Evolutionary conservation across 768 basidiomycete genomes (phyloP), one percentile per base, ranked within the genome.

Genomic region (Sporobolomyces roseus): DNA sequence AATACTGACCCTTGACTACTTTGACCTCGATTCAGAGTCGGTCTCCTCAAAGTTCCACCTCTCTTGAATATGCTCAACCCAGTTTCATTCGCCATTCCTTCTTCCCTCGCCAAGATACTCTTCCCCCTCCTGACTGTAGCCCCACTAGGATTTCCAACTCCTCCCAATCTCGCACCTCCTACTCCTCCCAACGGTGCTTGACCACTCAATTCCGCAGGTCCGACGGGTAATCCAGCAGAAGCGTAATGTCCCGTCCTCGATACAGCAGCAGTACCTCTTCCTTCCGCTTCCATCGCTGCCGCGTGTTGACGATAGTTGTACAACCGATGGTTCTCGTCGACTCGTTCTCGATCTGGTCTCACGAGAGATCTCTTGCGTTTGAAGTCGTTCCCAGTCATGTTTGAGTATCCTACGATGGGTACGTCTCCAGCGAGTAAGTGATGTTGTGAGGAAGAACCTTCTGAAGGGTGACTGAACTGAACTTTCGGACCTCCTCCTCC

Each of bases 281-380:
- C 83, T 75, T 89, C 86, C 63, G 87, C 82, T 78, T 87, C 85
- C 76, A 89, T 80, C 77, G 87, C 85, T 29, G 88, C 88, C 25
- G 90, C 90, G 79, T 90, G 92, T 65, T 83, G 65, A 86, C 61
- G 90, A 86, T 98, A 98, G 80, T 97, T 89, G 87, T 88, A 98
- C 75, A 93, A 87, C 56, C 92, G 85, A 81, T 97, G 92, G 48
- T 86, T 86, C 14, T 93, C 92, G 76, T 97, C 93, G 74, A 97
- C 90, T 83, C 93, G 91, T 82, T 96, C 93, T 65, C 94, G 83
- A 79, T 99, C 94, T 7, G 94, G 94, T 63, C 84, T 82, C 61
- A 97, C 90, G 23, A 99, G 83, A 77, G 88, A 90, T 83, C 93
- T 93, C 83, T 96, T 97, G 77, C 96, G 81, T 65, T 82, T 72